Percentiles rank a stretch among this genome's conserved stretches.
Evolutionary conservation across 345 rosid species (phyloP).

Genomic region (Noccaea caerulescens): DNA sequence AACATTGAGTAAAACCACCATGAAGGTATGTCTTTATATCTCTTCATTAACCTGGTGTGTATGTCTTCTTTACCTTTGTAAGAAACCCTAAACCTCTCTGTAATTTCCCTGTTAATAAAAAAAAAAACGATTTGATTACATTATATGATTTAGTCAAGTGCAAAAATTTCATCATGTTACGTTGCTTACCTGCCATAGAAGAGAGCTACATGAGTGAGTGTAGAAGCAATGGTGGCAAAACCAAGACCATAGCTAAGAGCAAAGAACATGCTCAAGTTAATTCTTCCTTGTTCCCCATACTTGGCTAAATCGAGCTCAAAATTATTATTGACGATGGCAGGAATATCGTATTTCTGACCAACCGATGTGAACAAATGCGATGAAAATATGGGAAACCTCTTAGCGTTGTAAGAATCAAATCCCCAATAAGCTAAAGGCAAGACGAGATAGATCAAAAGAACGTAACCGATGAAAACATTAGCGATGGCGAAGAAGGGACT

Average conservation of each 20-base stretch:
- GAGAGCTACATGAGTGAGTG: constrained; percentile 77
- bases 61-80: constrained; percentile 72
- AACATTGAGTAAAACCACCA: constrained; percentile 85
- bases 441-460: constrained; percentile 60
- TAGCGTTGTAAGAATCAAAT: constrained; percentile 59
- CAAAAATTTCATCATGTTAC: background rate
- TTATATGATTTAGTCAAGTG: background rate
- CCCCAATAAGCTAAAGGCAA: constrained; percentile 81
- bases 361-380: constrained; percentile 73
- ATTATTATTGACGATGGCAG: constrained; percentile 70
- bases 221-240: constrained; percentile 88
- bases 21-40: constrained; percentile 79
- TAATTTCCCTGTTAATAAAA: constrained; percentile 65
- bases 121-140: background rate
- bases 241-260: constrained; percentile 81
- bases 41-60: constrained; percentile 80
- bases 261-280: constrained; percentile 86
- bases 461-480: constrained; percentile 65
- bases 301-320: constrained; percentile 66
- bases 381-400: constrained; percentile 76
- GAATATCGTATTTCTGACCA: constrained; percentile 63
- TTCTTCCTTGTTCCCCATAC: constrained; percentile 74
- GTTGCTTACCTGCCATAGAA: constrained; percentile 76
- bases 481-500: constrained; percentile 88
- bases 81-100: constrained; percentile 63